phyloP scores from a whole-genome alignment of 768 basidiomycete species.

The Dictyophora rubrovolvata region DNA sequence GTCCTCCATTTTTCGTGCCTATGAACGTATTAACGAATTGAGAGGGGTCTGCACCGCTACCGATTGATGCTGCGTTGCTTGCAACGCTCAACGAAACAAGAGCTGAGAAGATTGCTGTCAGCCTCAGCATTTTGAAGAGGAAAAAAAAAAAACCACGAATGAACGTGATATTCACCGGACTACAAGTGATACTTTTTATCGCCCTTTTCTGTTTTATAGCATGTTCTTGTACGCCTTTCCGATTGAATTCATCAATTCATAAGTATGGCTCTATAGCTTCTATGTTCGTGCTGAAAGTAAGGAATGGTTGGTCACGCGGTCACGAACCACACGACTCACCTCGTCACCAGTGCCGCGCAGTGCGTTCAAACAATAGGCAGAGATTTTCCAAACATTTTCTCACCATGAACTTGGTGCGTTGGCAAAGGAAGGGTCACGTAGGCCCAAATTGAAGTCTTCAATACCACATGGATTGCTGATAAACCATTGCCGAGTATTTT shows the following conservation, averaged over 20 bases:
- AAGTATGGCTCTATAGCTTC: too few species aligned
- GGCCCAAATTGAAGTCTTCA: background rate
- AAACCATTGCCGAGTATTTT: background rate
- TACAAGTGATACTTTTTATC: too few species aligned
- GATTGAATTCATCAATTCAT: background rate
- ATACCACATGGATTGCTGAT: background rate
- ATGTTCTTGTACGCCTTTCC: background rate
- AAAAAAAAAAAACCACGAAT: background rate
- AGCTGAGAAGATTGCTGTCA: background rate
- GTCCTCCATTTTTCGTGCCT: constrained; percentile 13
- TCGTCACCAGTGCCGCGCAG: background rate
- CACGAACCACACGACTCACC: too few species aligned
- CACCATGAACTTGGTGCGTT: background rate
- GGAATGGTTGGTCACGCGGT: too few species aligned
- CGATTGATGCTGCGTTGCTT: background rate
- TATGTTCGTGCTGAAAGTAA: too few species aligned
- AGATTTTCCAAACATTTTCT: background rate
- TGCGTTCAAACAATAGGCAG: background rate
- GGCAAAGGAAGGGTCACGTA: background rate
- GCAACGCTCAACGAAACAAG: background rate
- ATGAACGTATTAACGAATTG: constrained; percentile 12
- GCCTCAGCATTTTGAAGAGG: background rate
- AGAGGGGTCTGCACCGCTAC: background rate
- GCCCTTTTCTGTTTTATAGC: too few species aligned
- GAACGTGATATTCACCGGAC: too few species aligned